Percentiles rank a stretch among this genome's conserved stretches.
Conservation (phyloP, 495 filamentous ascomycete genomes). For the Polyplosphaeria fusca region DNA sequence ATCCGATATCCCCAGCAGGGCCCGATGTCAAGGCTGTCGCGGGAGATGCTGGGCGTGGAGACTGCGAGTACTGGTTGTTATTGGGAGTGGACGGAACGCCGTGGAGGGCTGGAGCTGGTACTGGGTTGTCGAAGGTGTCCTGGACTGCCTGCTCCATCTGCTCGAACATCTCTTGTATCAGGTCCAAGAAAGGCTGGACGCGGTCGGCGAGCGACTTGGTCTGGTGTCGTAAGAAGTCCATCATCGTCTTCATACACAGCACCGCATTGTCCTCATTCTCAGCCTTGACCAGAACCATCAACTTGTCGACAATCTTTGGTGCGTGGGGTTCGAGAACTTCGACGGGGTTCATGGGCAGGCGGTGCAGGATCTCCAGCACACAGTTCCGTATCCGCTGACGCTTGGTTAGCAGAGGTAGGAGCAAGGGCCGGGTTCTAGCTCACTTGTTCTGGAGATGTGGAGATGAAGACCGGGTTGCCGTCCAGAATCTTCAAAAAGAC, state of each 20-base stretch:
- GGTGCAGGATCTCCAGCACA: conserved; percentile 89
- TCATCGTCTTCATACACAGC: conserved; percentile 94
- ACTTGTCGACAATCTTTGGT: conserved; percentile 75
- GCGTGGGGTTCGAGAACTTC: conserved; percentile 86
- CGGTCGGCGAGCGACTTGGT: conserved; percentile 71
- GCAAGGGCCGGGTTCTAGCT: conserved; percentile 8
- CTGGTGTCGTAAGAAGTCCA: conserved; percentile 92
- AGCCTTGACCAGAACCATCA: conserved; percentile 80
- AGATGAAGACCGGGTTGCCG: conserved; percentile 87
- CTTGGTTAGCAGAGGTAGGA: conserved; percentile 5
- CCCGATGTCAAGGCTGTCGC: conserved; percentile 58
- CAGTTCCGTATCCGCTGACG: conserved; percentile 81
- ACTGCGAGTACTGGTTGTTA: conserved; percentile 72
- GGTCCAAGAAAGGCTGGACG: conserved; percentile 83
- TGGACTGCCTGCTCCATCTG: conserved; percentile 88
- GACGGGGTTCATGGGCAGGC: conserved; percentile 74
- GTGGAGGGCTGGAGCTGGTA: conserved; percentile 49
- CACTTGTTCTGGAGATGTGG: conserved; percentile 79
- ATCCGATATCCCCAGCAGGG: conserved; percentile 61
- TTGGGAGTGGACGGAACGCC: conserved; percentile 73
- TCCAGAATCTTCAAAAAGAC: conserved; percentile 82
- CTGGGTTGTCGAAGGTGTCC: conserved; percentile 82
- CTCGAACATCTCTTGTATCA: conserved; percentile 95
- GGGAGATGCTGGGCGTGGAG: conserved; percentile 84
- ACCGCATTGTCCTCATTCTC: conserved; percentile 99